These are phyloP conservation scores for Thielaviopsis punctulata DNA, from an alignment of 2,329 filamentous ascomycete species.

Conservation along the genomic window DNA sequence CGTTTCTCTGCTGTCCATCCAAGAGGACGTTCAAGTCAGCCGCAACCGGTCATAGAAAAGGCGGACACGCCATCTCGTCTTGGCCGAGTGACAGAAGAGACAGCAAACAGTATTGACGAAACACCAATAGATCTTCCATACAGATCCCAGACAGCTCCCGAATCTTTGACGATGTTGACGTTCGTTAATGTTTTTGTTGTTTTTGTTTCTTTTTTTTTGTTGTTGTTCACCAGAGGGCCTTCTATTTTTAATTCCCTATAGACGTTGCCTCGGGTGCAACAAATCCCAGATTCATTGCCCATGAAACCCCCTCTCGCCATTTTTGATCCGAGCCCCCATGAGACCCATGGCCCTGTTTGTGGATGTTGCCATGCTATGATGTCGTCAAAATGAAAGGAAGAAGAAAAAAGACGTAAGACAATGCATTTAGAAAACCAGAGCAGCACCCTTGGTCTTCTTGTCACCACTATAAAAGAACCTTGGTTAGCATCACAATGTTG, in stretches of 20 bases:
- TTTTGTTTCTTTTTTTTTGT: slow-evolving; percentile 13
- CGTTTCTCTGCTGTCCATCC: background rate
- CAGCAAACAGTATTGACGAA: background rate
- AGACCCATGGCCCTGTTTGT: slow-evolving; percentile 3
- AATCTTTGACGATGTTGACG: background rate
- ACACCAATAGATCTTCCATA: background rate
- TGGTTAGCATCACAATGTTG: slow-evolving; percentile 25
- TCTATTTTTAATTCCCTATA: slow-evolving; percentile 26
- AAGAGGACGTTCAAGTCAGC: background rate
- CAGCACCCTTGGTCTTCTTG: slow-evolving; percentile 99
- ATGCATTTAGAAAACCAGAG: slow-evolving; percentile 89
- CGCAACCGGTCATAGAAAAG: background rate
- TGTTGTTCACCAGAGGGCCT: slow-evolving; percentile 9
- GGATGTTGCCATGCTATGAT: slow-evolving; percentile 21
- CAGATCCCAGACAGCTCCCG: too few species aligned
- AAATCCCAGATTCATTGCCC: slow-evolving; percentile 16
- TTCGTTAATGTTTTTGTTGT: background rate
- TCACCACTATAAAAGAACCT: slow-evolving; percentile 55
- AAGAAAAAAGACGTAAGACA: slow-evolving; percentile 21
- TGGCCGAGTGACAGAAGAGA: too few species aligned
- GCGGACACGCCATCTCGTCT: background rate
- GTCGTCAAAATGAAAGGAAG: slow-evolving; percentile 28
- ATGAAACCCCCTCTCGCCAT: slow-evolving; percentile 30
- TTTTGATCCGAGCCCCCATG: slow-evolving; percentile 13
- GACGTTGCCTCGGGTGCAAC: slow-evolving; percentile 24